Percentiles rank a stretch among this genome's conserved stretches.
Evolutionary conservation across 129 eudicot species (phyloP).

Genomic region (Calendula officinalis): DNA sequence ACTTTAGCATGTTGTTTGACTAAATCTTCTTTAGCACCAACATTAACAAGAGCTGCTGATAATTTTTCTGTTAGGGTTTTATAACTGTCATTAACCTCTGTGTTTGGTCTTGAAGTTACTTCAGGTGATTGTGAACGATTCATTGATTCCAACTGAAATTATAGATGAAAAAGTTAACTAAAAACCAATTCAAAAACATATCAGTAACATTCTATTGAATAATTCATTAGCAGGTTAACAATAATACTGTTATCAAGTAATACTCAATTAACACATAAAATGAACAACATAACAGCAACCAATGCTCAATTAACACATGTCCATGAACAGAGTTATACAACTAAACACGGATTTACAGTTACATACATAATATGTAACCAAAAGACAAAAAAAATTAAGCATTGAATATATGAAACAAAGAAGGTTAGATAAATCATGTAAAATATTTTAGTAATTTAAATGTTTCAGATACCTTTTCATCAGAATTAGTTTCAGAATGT

Average conservation of each 20-base stretch:
- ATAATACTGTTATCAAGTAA: too few relatives aligned
- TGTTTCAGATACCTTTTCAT: conserved; percentile 61
- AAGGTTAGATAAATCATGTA: not conserved
- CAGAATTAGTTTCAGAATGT: conserved; percentile 77
- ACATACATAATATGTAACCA: not conserved
- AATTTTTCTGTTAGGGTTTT: conserved; percentile 62
- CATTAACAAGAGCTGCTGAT: conserved; percentile 81
- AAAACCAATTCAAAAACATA: not conserved
- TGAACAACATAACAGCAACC: not conserved
- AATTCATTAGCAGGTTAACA: not conserved
- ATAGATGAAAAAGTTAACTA: conserved; percentile 4
- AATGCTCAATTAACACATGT: not conserved
- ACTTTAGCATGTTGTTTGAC: conserved; percentile 90
- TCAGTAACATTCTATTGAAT: not conserved
- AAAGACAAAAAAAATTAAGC: too few relatives aligned
- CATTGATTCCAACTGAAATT: conserved; percentile 34
- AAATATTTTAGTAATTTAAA: not conserved
- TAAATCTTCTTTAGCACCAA: conserved; percentile 82
- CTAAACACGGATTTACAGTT: not conserved
- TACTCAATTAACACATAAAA: not conserved
- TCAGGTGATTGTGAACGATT: conserved; percentile 58
- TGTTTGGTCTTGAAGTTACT: conserved; percentile 48
- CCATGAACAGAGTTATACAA: not conserved
- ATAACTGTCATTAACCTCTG: conserved; percentile 42
- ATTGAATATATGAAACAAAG: too few relatives aligned